Conservation (phyloP, 148 eudicot species). For the Silene uniflora region DNA sequence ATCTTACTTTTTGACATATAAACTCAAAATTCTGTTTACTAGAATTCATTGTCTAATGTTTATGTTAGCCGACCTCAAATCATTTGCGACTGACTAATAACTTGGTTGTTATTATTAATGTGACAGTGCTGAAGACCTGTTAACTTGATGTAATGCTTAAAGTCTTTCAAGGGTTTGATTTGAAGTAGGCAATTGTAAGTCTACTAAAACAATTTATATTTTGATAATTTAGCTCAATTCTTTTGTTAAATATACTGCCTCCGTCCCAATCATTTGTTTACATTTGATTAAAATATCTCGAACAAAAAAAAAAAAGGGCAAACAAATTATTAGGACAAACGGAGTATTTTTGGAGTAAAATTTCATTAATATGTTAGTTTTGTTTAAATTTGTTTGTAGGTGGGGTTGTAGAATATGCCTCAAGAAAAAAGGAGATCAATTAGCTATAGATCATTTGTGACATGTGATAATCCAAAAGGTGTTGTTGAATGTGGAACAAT, state of each 20-base stretch:
- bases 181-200: slow-evolving; percentile 6
- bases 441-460: slow-evolving; percentile 76
- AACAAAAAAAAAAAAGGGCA: too few species aligned
- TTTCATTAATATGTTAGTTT: neutral
- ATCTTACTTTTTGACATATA: neutral
- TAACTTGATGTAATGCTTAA: slow-evolving; percentile 15
- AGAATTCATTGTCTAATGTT: neutral
- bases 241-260: neutral
- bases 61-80: slow-evolving; percentile 6
- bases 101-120: neutral
- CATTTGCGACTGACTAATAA: neutral
- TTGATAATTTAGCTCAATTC: neutral
- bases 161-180: slow-evolving; percentile 15
- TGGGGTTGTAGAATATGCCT: slow-evolving; percentile 49
- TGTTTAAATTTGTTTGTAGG: neutral
- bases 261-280: too few species aligned
- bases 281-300: too few species aligned
- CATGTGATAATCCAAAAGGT: slow-evolving; percentile 85
- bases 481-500: slow-evolving; percentile 61
- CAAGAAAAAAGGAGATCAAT: slow-evolving; percentile 59
- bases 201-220: neutral
- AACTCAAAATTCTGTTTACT: neutral
- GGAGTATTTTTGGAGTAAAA: too few species aligned
- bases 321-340: too few species aligned
- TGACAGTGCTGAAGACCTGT: slow-evolving; percentile 14